Conservation (phyloP, 1,139 yeast genomes). For the Kurtzmaniella quercitrusa region DNA sequence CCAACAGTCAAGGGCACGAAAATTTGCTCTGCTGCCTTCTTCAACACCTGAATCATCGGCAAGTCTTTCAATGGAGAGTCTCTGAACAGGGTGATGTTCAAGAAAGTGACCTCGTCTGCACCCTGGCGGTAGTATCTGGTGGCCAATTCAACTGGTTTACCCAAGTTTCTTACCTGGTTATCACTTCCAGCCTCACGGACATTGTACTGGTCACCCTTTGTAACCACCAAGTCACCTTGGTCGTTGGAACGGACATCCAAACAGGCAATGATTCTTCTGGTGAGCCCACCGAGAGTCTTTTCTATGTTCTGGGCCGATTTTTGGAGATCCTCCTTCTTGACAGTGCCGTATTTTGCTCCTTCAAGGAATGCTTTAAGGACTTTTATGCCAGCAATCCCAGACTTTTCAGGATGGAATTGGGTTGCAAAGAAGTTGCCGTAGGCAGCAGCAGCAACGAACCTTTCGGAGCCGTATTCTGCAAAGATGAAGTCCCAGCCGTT, state of each 20-base stretch:
- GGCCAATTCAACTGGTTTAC: slow-evolving; percentile 94
- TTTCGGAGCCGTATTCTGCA: slow-evolving; percentile 73
- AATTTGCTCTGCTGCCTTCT: slow-evolving; percentile 77
- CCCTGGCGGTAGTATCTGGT: slow-evolving; percentile 87
- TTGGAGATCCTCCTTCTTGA: slow-evolving; percentile 17
- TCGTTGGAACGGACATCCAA: slow-evolving; percentile 95
- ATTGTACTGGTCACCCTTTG: slow-evolving; percentile 97
- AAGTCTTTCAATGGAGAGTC: slow-evolving; percentile 87
- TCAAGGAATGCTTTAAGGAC: slow-evolving; percentile 69
- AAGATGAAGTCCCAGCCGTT: slow-evolving; percentile 78
- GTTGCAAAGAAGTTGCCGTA: slow-evolving; percentile 84
- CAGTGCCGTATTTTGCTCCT: slow-evolving; percentile 33
- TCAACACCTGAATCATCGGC: slow-evolving; percentile 90
- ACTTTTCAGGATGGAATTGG: slow-evolving; percentile 96
- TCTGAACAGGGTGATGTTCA: slow-evolving; percentile 91
- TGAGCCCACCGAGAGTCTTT: slow-evolving; percentile 61
- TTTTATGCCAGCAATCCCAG: slow-evolving; percentile 83
- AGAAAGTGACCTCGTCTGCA: slow-evolving; percentile 92
- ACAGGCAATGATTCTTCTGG: slow-evolving; percentile 91
- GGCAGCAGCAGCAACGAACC: slow-evolving; percentile 77
- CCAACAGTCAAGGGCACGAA: slow-evolving; percentile 97
- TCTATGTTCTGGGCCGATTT: slow-evolving; percentile 26
- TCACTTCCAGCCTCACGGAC: slow-evolving; percentile 66
- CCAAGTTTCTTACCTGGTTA: slow-evolving; percentile 74
- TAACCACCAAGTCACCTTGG: slow-evolving; percentile 89